phyloP scores from a whole-genome alignment of 176 grass and related monocot species.

The Paspalum vaginatum region DNA sequence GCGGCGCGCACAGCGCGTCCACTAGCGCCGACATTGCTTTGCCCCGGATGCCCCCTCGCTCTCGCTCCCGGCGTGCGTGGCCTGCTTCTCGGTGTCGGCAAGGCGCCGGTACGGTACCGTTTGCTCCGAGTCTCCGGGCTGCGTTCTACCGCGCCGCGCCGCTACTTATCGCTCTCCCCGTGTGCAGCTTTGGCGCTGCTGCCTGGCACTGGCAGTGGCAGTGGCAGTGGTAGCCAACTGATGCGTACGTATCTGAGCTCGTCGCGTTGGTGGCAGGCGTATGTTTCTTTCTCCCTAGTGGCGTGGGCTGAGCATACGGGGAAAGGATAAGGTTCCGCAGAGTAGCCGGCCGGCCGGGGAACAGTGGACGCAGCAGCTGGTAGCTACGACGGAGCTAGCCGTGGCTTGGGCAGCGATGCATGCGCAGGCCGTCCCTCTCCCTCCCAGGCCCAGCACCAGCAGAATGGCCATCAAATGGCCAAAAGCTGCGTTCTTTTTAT shows the following conservation, averaged over 20 bases:
- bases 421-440: neutral
- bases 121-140: too few relatives aligned
- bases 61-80: neutral
- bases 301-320: slow-evolving; percentile 37
- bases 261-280: slow-evolving; percentile 45
- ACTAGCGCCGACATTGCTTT: slow-evolving; percentile 64
- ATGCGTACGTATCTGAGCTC: slow-evolving; percentile 31
- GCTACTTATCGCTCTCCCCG: slow-evolving; percentile 38
- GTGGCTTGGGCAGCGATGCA: neutral
- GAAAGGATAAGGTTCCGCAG: slow-evolving; percentile 49
- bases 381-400: neutral
- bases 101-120: too few relatives aligned
- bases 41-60: too few relatives aligned
- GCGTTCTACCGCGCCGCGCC: neutral
- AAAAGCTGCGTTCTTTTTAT: slow-evolving; percentile 37
- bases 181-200: neutral
- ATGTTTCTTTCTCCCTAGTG: slow-evolving; percentile 35
- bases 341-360: neutral
- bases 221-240: slow-evolving; percentile 12
- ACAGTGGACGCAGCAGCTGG: slow-evolving; percentile 30
- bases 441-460: neutral
- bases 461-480: slow-evolving; percentile 21
- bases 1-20: slow-evolving; percentile 52
- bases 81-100: slow-evolving; percentile 46
- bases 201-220: neutral